Conservation (phyloP, 495 filamentous ascomycete genomes). For the Neurospora africana region DNA sequence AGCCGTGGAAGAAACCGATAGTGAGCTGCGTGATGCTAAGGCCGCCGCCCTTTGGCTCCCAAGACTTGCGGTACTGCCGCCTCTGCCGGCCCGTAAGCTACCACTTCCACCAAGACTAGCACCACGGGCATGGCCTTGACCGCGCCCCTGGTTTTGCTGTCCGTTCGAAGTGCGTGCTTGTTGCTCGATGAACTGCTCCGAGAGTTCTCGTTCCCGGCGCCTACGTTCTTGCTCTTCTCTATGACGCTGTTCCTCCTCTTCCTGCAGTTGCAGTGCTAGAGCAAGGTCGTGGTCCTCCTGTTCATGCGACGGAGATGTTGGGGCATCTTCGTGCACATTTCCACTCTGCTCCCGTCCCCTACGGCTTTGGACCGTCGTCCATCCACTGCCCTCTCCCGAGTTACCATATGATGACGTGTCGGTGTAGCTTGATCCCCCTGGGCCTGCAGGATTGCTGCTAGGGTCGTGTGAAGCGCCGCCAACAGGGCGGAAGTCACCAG, state of each 20-base stretch:
- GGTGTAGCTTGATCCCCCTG: not conserved
- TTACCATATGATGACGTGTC: not conserved
- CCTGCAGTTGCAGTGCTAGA: constrained; percentile 69
- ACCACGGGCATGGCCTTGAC: constrained; percentile 3
- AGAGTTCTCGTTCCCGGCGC: constrained; percentile 36
- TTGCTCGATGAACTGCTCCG: constrained; percentile 48
- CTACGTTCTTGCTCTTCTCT: constrained; percentile 38
- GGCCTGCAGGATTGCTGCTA: constrained; percentile 5
- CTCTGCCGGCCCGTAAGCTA: constrained; percentile 8
- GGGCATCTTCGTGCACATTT: constrained; percentile 16
- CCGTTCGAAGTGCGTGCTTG: constrained; percentile 23
- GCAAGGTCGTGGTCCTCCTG: constrained; percentile 74
- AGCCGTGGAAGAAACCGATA: not conserved
- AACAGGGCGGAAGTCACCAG: constrained; percentile 83
- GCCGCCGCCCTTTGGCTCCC: not conserved
- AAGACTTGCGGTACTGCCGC: not conserved
- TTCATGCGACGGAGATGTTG: constrained; percentile 35
- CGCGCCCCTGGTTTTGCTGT: not conserved
- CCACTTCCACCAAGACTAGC: constrained; percentile 4
- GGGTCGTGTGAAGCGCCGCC: constrained; percentile 38
- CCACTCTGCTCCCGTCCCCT: constrained; percentile 18
- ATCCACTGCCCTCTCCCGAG: constrained; percentile 24
- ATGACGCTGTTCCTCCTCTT: constrained; percentile 67
- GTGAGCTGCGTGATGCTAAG: not conserved
- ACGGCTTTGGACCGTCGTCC: constrained; percentile 41